These are phyloP conservation scores for Gilbertella persicaria DNA, from an alignment of 371 early-diverging fungal species.

Conservation along the genomic window DNA sequence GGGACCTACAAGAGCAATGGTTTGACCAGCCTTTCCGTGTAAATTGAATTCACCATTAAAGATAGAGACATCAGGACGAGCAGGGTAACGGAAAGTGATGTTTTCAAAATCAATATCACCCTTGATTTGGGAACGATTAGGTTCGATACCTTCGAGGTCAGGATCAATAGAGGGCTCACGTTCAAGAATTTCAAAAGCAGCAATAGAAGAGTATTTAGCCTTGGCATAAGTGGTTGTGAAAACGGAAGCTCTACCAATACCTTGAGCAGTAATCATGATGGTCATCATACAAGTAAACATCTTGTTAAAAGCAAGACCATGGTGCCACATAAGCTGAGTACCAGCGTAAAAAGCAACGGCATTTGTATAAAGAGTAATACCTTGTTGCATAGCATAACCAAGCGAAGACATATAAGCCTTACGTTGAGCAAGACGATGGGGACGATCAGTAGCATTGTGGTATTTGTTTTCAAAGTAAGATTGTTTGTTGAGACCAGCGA, in stretches of 20 bases:
- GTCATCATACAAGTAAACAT: slow-evolving; percentile 74
- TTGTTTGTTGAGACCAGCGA: slow-evolving; percentile 84
- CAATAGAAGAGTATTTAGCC: slow-evolving; percentile 82
- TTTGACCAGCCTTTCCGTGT: slow-evolving; percentile 72
- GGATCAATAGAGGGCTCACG: slow-evolving; percentile 73
- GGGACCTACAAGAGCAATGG: slow-evolving; percentile 87
- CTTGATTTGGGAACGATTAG: slow-evolving; percentile 31
- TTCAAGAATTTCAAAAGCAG: slow-evolving; percentile 77
- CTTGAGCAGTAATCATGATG: slow-evolving; percentile 75
- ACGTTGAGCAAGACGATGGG: slow-evolving; percentile 63
- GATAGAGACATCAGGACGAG: slow-evolving; percentile 75
- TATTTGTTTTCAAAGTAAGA: slow-evolving; percentile 62
- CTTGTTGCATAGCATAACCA: slow-evolving; percentile 72
- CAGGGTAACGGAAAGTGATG: slow-evolving; percentile 83
- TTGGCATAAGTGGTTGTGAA: slow-evolving; percentile 66
- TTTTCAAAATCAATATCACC: slow-evolving; percentile 62
- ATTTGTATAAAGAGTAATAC: slow-evolving; percentile 66
- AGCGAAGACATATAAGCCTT: slow-evolving; percentile 59
- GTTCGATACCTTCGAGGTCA: slow-evolving; percentile 58
- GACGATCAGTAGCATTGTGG: slow-evolving; percentile 56
- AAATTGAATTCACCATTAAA: slow-evolving; percentile 76
- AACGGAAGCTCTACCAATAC: slow-evolving; percentile 63
- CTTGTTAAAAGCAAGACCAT: slow-evolving; percentile 28
- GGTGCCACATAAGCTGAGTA: slow-evolving; percentile 43
- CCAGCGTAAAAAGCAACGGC: slow-evolving; percentile 65